phyloP scores from a whole-genome alignment of 768 basidiomycete species.

The Gymnopilus dilepis region DNA sequence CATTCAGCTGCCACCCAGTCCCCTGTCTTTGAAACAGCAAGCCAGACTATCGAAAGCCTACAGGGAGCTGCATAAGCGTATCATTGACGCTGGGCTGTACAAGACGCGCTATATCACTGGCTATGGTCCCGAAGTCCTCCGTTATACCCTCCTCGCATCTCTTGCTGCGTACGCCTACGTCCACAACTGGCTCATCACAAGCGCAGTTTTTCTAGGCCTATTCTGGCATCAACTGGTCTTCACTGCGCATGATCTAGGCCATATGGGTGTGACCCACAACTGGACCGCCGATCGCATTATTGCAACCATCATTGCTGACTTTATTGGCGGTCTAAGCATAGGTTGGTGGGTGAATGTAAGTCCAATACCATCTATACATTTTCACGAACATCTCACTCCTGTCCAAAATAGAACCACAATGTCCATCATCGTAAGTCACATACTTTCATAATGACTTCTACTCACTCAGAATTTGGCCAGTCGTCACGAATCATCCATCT shows the following conservation, averaged over 20 bases:
- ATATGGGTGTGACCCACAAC: constrained; percentile 90
- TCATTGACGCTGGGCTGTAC: constrained; percentile 85
- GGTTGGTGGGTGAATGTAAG: constrained; percentile 98
- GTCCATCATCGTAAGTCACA: constrained; percentile 86
- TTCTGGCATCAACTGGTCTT: constrained; percentile 97
- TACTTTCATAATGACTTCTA: background rate
- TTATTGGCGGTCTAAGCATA: constrained; percentile 90
- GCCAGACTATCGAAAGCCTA: constrained; percentile 78
- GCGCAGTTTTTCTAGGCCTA: constrained; percentile 83
- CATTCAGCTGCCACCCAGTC: constrained; percentile 58
- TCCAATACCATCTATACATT: constrained; percentile 25
- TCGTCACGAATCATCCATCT: constrained; percentile 96
- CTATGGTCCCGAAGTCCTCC: constrained; percentile 87
- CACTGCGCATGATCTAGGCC: constrained; percentile 92
- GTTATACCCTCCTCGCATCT: constrained; percentile 71
- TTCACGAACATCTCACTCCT: constrained; percentile 11
- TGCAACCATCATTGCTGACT: constrained; percentile 81
- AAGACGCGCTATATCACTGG: constrained; percentile 81
- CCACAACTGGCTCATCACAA: constrained; percentile 68
- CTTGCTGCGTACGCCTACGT: constrained; percentile 66
- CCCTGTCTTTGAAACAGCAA: constrained; percentile 62
- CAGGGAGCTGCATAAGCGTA: constrained; percentile 73
- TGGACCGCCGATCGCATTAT: constrained; percentile 83
- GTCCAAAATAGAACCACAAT: constrained; percentile 77
- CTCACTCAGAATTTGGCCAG: constrained; percentile 42